Base-by-base conservation (phyloP, 2,329 filamentous ascomycete species). In the Xylariaceae sp. region DNA sequence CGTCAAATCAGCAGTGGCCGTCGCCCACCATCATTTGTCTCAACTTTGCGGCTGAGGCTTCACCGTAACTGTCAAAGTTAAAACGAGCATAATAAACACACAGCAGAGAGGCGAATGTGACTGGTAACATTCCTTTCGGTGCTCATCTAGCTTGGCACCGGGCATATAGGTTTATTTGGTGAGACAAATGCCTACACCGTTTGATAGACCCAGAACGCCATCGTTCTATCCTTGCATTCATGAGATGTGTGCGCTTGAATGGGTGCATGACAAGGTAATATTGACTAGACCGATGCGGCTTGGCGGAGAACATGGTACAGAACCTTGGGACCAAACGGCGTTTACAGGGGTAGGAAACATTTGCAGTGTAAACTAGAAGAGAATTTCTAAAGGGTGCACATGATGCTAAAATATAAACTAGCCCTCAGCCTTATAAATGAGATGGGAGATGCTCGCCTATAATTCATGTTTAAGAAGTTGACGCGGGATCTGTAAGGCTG, bases 1-100 rank as follows among this genome's bases (percentile, higher is more conserved):
- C 53, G 50, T 44, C 55, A 50, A 63, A 64, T 65, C 55, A 64
- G 55, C 46, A 50, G 52, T 44, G 18, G 18, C 33, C 13, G 26
- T 41, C 40, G 21, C 57, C 55, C 59, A 58, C 55, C 54, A 59
- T 32, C 29, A 43, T 23, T 35, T 37, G 48, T 60, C 53, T 54
- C 55, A 53, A 55, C 41, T 58, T 44, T 44, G 36, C 46, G 48
- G 51, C 16, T 27, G 16, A 44, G 21, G 23, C 21, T 24, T 50
- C 32, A 50, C n/a, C n/a, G n/a, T n/a, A n/a, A n/a, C n/a, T n/a
- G n/a, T n/a, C n/a, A n/a, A n/a, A n/a, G n/a, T n/a, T n/a, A n/a
- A n/a, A n/a, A n/a, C n/a, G n/a, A n/a, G n/a, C n/a, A n/a, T n/a
- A n/a, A n/a, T n/a, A n/a, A n/a, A n/a, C n/a, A n/a, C n/a, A n/a